Conservation (phyloP, 345 rosid species). For the Brassica nigra region DNA sequence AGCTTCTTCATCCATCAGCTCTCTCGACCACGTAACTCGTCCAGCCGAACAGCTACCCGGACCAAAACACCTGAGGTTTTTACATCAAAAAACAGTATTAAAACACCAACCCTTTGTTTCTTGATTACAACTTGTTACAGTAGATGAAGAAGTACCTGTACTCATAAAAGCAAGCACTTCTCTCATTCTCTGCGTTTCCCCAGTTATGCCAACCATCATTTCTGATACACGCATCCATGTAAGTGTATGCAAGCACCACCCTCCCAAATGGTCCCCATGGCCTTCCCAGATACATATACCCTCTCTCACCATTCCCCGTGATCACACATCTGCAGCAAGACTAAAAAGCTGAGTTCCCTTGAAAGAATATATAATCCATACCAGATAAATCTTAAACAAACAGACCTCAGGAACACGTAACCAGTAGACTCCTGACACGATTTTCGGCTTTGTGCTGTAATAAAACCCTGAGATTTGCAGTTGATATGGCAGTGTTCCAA, state of each 20-base stretch:
- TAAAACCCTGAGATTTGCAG: conserved; percentile 84
- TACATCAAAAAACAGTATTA: neutral
- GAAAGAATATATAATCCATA: neutral
- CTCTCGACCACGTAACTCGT: conserved; percentile 83
- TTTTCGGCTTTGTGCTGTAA: conserved; percentile 95
- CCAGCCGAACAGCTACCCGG: conserved; percentile 71
- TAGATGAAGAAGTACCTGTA: neutral
- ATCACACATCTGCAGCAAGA: conserved; percentile 71
- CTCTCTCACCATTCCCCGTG: conserved; percentile 75
- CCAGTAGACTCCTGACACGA: conserved; percentile 91
- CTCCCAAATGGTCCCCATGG: conserved; percentile 99
- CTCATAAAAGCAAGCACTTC: conserved; percentile 3
- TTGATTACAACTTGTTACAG: neutral
- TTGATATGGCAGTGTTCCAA: conserved; percentile 96
- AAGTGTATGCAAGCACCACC: conserved; percentile 83
- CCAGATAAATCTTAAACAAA: neutral
- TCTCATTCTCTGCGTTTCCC: conserved; percentile 87
- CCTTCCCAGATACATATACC: conserved; percentile 76
- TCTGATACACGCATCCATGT: conserved; percentile 77
- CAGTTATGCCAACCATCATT: conserved; percentile 88
- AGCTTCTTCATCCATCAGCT: conserved; percentile 84
- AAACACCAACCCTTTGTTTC: neutral
- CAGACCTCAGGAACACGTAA: conserved; percentile 84
- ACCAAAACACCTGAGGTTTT: conserved; percentile 71
- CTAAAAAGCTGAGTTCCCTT: neutral